Percentiles rank a stretch among this genome's conserved stretches.
Conservation (phyloP, 75 land plant genomes). For the Cupressus sempervirens region DNA sequence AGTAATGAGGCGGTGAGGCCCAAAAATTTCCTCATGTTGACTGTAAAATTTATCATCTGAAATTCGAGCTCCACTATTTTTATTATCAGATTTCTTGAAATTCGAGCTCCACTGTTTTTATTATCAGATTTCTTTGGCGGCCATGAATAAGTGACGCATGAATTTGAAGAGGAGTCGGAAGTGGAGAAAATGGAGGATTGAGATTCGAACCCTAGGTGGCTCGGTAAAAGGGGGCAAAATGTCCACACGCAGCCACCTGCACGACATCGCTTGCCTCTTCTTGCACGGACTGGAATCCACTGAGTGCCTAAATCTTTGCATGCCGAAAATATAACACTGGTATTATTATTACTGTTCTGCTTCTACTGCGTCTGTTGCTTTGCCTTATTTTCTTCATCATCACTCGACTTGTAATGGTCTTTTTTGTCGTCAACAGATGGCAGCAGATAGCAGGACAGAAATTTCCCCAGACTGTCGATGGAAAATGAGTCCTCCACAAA, state of each 20-base stretch:
- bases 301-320: slow-evolving; percentile 13
- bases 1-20: too few relatives aligned
- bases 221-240: slow-evolving; percentile 12
- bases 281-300: neutral
- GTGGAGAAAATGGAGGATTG: neutral
- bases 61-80: too few relatives aligned
- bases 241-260: slow-evolving; percentile 24
- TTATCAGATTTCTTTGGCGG: slow-evolving; percentile 14
- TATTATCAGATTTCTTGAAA: too few relatives aligned
- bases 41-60: too few relatives aligned
- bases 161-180: neutral
- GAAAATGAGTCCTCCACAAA: slow-evolving; percentile 42
- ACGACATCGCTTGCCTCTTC: slow-evolving; percentile 19
- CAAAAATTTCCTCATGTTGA: too few relatives aligned
- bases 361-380: neutral
- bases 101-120: too few relatives aligned
- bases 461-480: neutral
- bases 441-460: neutral
- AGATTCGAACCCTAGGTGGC: neutral
- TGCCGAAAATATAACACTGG: slow-evolving; percentile 10
- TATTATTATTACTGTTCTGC: neutral
- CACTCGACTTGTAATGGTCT: neutral
- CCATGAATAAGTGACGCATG: neutral
- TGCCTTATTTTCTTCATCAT: slow-evolving; percentile 10
- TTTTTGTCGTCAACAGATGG: neutral